Conservation (phyloP, 495 filamentous ascomycete genomes). For the Saxophila tyrrhenica region DNA sequence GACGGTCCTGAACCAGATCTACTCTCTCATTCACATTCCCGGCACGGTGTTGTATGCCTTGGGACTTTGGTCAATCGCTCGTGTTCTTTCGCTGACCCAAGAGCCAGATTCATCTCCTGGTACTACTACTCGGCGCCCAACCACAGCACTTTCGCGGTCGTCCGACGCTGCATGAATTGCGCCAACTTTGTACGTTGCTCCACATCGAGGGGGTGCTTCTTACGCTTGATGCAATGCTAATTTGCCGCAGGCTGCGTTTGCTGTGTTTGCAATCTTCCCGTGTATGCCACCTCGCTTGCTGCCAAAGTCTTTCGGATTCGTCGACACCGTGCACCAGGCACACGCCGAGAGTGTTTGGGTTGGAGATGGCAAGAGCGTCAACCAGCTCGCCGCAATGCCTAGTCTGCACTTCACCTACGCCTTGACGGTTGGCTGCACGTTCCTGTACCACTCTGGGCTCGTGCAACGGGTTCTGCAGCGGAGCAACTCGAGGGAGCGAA, state of each 20-base stretch:
- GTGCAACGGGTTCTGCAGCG: conserved; percentile 17
- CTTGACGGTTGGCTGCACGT: conserved; percentile 60
- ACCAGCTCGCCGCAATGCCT: conserved; percentile 61
- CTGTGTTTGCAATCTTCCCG: conserved; percentile 66
- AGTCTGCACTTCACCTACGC: conserved; percentile 73
- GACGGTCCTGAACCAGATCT: conserved; percentile 48
- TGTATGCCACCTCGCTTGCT: conserved; percentile 73
- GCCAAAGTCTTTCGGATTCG: conserved; percentile 52
- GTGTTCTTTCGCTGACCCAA: conserved; percentile 43
- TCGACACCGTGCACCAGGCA: conserved; percentile 61
- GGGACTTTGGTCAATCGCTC: conserved; percentile 14
- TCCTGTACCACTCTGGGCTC: conserved; percentile 40
- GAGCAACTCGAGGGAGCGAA: conserved; percentile 10
- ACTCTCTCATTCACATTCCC: conserved; percentile 75
- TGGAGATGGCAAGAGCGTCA: conserved; percentile 53
- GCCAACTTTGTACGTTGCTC: conserved; percentile 65
- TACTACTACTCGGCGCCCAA: conserved; percentile 17
- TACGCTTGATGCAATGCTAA: no score
- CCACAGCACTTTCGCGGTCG: conserved; percentile 30
- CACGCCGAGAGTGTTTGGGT: conserved; percentile 59
- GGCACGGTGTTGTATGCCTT: conserved; percentile 59
- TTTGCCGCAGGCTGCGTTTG: no score
- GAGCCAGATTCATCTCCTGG: conserved; percentile 24
- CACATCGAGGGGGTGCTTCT: no score
- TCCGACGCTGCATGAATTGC: conserved; percentile 57